Percentiles rank a stretch among this genome's conserved stretches.
These are phyloP conservation scores for Suhomyces faveliae DNA, from an alignment of 805 yeast genomes.

Conservation along the genomic window DNA sequence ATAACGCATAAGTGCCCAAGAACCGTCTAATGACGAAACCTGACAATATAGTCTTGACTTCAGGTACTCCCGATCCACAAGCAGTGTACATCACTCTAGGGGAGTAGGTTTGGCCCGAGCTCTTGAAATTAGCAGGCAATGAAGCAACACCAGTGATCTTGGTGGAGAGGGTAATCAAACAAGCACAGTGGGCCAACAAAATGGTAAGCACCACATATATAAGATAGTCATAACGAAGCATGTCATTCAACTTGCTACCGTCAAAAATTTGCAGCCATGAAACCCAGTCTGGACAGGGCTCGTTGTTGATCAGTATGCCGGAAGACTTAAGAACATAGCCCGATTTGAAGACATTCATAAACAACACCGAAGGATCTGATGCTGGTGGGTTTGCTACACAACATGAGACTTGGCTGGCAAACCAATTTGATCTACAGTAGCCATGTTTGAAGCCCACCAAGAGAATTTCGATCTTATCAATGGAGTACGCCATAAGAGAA, in stretches of 20 bases:
- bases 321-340: conserved; percentile 16
- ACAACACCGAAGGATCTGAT: neutral
- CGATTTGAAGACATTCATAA: conserved; percentile 19
- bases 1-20: conserved; percentile 50
- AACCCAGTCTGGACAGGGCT: conserved; percentile 35
- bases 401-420: conserved; percentile 43
- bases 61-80: conserved; percentile 61
- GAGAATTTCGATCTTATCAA: conserved; percentile 47
- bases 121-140: neutral
- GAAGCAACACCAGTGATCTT: conserved; percentile 27
- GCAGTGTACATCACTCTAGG: conserved; percentile 45
- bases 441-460: conserved; percentile 54
- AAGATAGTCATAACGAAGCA: conserved; percentile 28
- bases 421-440: conserved; percentile 47
- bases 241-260: conserved; percentile 6
- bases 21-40: conserved; percentile 57
- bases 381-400: conserved; percentile 21
- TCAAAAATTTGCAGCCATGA: conserved; percentile 41
- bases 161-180: conserved; percentile 45
- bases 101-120: neutral
- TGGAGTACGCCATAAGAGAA: conserved; percentile 48
- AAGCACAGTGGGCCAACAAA: conserved; percentile 44
- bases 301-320: neutral
- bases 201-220: conserved; percentile 40
- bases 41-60: conserved; percentile 57